Percentiles rank a stretch among this genome's conserved stretches.
These are phyloP conservation scores for Nicotiana otophora DNA, from an alignment of 257 asterid species.

Conservation along the genomic window DNA sequence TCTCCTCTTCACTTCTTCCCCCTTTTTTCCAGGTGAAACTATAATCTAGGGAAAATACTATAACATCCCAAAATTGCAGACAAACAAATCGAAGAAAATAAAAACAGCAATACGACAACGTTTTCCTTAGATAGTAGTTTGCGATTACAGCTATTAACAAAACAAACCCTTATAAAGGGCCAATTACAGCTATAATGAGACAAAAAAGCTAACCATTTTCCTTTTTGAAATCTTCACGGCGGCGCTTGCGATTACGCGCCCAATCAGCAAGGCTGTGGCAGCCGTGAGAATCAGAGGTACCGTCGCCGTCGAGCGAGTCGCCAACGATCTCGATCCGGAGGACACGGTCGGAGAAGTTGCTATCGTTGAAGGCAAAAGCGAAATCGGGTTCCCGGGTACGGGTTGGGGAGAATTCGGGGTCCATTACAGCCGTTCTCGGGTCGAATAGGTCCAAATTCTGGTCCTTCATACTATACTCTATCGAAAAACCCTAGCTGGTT, in stretches of 20 bases:
- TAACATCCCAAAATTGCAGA: neutral
- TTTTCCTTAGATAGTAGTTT: too few relatives aligned
- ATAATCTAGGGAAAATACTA: neutral
- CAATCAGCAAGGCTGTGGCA: slow-evolving; percentile 8
- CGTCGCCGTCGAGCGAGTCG: neutral
- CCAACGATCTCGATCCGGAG: slow-evolving; percentile 12
- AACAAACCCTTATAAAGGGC: neutral
- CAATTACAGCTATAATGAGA: neutral
- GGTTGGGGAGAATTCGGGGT: neutral
- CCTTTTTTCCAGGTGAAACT: neutral
- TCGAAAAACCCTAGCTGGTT: neutral
- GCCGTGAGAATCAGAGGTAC: neutral
- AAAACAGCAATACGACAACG: neutral
- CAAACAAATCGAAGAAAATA: neutral
- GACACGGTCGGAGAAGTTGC: slow-evolving; percentile 11
- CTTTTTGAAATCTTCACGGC: slow-evolving; percentile 5
- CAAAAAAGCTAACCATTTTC: slow-evolving; percentile 3
- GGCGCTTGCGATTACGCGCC: slow-evolving; percentile 17
- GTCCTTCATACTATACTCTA: neutral
- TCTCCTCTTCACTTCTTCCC: neutral
- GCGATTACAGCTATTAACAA: neutral
- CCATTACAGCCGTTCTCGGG: slow-evolving; percentile 1
- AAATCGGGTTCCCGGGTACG: slow-evolving; percentile 7
- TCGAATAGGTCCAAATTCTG: slow-evolving; percentile 11
- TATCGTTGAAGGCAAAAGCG: slow-evolving; percentile 14